Evolutionary conservation across 2,329 filamentous ascomycete species (phyloP), one percentile per base, ranked within the genome.

Genomic region (Curvularia lunata): DNA sequence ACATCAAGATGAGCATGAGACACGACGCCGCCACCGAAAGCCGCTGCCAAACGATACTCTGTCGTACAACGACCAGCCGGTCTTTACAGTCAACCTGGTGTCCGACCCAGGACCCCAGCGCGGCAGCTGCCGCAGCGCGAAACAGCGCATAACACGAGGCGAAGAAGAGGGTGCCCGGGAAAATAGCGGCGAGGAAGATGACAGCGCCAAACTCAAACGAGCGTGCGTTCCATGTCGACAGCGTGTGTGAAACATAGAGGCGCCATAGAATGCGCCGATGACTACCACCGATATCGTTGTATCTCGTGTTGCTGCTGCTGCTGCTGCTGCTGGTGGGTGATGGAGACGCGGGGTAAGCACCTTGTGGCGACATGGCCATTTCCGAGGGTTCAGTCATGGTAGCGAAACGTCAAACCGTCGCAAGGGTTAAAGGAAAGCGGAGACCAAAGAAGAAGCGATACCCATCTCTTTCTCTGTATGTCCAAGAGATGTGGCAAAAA

Each of bases 101-200:
- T 1, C 89, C 89, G 5, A 91, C 73, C 45, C 78, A 78, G 12
- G 85, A 83, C 0, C 87, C 84, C 6, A 90, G 76, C 0, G 86
- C 27, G 4, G 88, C 83, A 0, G 86, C 87, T 0, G 85, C 79
- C 0, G 80, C 75, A 5, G 84, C 82, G 21, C 89, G 84, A 5
- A 82, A 78, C 6, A 91, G 75, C 0, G 89, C 89, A 67, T 91
- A 92, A n/a, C 88, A 76, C 0, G 88, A 91, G 54, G 88, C 82
- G 34, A 86, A 88, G 21, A 89, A 79, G 21, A 92, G 77, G 0
- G 88, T 90, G 0, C 80, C 66, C 0, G 80, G 80, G 48, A 77
- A 82, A 30, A 81, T 78, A 4, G 70, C 62, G 2, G 79, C 79
- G 0, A 83, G 72, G 64, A 82, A 83, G 12, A 83, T 73, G 12